Conservation (phyloP, 1,139 yeast genomes). For the Diutina scorzettiae region DNA sequence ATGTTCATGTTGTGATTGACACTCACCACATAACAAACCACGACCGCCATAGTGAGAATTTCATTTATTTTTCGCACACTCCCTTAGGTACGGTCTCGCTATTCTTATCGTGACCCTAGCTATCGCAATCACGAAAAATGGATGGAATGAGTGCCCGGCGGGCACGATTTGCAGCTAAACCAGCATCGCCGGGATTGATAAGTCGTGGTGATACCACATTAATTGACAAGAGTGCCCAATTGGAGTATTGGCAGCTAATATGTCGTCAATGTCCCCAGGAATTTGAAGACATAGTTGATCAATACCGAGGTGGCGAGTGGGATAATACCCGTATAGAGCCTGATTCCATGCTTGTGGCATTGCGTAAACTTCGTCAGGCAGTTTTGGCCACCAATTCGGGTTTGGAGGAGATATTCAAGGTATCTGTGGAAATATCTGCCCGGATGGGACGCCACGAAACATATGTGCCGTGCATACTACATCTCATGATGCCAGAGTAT, state of each 20-base stretch:
- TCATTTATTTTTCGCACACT: too few relatives aligned
- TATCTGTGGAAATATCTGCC: neutral
- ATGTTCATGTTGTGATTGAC: too few relatives aligned
- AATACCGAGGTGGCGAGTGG: too few relatives aligned
- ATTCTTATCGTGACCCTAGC: too few relatives aligned
- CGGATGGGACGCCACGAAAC: neutral
- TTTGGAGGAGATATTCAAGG: neutral
- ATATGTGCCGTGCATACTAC: neutral
- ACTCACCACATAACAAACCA: too few relatives aligned
- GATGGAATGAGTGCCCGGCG: too few relatives aligned
- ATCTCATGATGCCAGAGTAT: neutral
- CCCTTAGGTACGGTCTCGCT: too few relatives aligned
- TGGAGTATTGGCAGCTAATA: neutral
- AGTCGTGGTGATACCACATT: conserved; percentile 1
- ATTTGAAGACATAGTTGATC: neutral
- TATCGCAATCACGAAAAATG: too few relatives aligned
- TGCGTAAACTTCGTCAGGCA: neutral
- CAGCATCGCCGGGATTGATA: conserved; percentile 1
- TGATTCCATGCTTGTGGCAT: neutral
- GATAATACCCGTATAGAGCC: too few relatives aligned
- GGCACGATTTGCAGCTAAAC: too few relatives aligned
- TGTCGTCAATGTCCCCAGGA: neutral
- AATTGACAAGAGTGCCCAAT: neutral
- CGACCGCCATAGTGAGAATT: too few relatives aligned
- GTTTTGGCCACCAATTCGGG: neutral